Evolutionary conservation across 768 basidiomycete genomes (phyloP).

Genomic region (Amanita rimosa): DNA sequence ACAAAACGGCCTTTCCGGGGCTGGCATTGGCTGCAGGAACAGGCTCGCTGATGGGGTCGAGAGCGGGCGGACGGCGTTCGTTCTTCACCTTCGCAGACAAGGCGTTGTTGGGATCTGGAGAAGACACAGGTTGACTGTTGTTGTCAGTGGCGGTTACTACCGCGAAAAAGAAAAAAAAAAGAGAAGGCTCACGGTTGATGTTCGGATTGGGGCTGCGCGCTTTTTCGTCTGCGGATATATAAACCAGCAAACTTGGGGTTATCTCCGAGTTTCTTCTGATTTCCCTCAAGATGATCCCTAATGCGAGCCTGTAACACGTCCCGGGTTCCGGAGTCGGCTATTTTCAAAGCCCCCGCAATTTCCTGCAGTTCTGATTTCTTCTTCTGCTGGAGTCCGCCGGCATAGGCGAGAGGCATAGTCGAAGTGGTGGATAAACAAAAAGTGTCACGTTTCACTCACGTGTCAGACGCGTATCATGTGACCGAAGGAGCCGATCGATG

Average conservation of each 20-base stretch:
- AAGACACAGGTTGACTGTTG: background rate
- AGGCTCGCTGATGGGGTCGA: conserved; percentile 31
- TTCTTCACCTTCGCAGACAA: conserved; percentile 15
- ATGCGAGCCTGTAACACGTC: conserved; percentile 54
- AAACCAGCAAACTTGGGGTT: conserved; percentile 48
- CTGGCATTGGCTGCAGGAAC: conserved; percentile 38
- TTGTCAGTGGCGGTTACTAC: conserved; percentile 7
- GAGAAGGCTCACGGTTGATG: background rate
- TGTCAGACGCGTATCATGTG: conserved; percentile 24
- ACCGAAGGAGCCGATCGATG: background rate
- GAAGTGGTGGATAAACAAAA: conserved; percentile 17
- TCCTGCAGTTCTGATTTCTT: conserved; percentile 60
- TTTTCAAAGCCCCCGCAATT: conserved; percentile 40
- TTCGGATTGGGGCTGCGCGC: conserved; percentile 25
- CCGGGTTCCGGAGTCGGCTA: conserved; percentile 48
- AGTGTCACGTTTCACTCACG: conserved; percentile 15
- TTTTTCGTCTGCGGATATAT: conserved; percentile 32
- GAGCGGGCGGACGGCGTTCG: conserved; percentile 9
- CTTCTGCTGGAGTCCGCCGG: conserved; percentile 49
- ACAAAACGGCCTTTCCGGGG: conserved; percentile 19
- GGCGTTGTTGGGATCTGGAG: conserved; percentile 9
- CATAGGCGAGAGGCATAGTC: conserved; percentile 34
- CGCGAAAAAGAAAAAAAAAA: conserved; percentile 8
- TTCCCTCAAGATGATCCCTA: conserved; percentile 46
- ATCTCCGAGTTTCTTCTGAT: conserved; percentile 44